Evolutionary conservation across 257 asterid species (phyloP), one percentile per base, ranked within the genome.

Genomic region (Craterostigma plantagineum): DNA sequence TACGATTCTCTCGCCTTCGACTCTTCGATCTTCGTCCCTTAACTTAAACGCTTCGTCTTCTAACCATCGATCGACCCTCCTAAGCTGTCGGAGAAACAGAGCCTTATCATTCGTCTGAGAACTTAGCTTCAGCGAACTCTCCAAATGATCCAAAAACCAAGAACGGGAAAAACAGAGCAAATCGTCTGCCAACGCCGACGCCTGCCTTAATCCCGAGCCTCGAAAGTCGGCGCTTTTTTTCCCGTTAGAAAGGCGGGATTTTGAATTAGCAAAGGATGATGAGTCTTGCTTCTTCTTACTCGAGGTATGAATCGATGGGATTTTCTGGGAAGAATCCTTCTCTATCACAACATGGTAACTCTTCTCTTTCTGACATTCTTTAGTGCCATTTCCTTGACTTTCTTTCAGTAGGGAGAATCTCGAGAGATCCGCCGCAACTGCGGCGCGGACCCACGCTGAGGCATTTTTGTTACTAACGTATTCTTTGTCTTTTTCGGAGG

Each of bases 401-500:
- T 23, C 30, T 23, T 2, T 23, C 30, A 23, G 30, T 46, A 87
- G 42, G 33, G 80, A 57, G 63, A 87, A 80, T 50, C 60, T 72
- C 35, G 92, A 72, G 54, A 87, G 90, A 38, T 72, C 63, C 1
- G 81, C 65, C 50, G 70, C 69, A 16, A 78, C 66, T 15, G 94
- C 97, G 54, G 97, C 95, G 70, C 70, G 90, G 51, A 79, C 78
- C 95, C 98, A 79, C 39, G 62, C 48, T 14, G 71, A 60, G 23
- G 90, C 80, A 44, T 63, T 73, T 59, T 62, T 76, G 35, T 58
- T 62, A 27, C 37, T 34, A 30, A 45, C 14, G 36, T 33, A 52
- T 8, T 15, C 35, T 16, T 18, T 15, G 8, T 39, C 64, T 47
- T 63, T 58, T 12, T 56, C 43, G 10, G 61, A 75, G 38, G 50